Percentiles rank a stretch among this genome's conserved stretches.
These are phyloP conservation scores for Coemansia sp. DNA, from an alignment of 192 early-diverging fungal species.

Conservation along the genomic window DNA sequence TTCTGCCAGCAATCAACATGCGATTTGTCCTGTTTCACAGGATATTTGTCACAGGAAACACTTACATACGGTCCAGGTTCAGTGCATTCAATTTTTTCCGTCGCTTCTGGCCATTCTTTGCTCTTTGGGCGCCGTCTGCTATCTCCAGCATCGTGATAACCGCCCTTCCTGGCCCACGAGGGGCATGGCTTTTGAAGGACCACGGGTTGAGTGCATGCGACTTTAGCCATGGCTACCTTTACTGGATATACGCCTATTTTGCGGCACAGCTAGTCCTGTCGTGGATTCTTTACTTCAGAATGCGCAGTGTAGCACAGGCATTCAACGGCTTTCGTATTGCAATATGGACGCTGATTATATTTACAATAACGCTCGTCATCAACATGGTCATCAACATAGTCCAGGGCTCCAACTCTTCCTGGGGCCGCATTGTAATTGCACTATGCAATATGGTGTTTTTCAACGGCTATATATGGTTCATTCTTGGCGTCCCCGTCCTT, in stretches of 20 bases:
- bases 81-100: conserved; percentile 24
- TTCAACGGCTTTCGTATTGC: conserved; percentile 48
- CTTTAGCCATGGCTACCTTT: conserved; percentile 39
- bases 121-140: conserved; percentile 25
- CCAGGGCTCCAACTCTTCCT: conserved; percentile 38
- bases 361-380: conserved; percentile 21
- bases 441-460: conserved; percentile 34
- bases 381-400: conserved; percentile 46
- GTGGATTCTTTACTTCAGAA: conserved; percentile 35
- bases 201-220: conserved; percentile 37
- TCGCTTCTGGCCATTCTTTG: conserved; percentile 41
- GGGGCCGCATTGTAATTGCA: conserved; percentile 39
- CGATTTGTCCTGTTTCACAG: conserved; percentile 40
- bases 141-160: conserved; percentile 32
- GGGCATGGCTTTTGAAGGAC: conserved; percentile 44
- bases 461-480: conserved; percentile 42
- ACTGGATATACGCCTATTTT: conserved; percentile 42
- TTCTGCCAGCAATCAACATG: conserved; percentile 33
- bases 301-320: conserved; percentile 39
- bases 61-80: conserved; percentile 14
- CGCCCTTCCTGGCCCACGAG: conserved; percentile 23
- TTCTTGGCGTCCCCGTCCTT: conserved; percentile 36
- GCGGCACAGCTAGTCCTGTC: conserved; percentile 33
- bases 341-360: conserved; percentile 39
- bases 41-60: conserved; percentile 39